Evolutionary conservation across 148 eudicot genomes (phyloP).

Genomic region (Persicaria tinctoria): DNA sequence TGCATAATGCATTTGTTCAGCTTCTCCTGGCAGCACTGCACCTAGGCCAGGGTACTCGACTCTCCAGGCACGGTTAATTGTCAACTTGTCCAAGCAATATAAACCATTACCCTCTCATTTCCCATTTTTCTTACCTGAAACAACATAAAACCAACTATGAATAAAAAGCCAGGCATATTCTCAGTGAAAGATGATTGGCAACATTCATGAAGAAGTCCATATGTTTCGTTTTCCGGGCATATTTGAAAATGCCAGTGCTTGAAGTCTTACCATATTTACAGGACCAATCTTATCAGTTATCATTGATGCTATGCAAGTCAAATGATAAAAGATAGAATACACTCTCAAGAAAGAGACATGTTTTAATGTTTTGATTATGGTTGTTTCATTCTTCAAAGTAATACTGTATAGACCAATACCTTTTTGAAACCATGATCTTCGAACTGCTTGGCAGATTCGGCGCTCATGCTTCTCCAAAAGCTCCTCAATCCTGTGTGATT

Average conservation of each 20-base stretch:
- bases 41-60: too few species aligned
- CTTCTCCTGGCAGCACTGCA: too few species aligned
- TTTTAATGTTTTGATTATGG: too few species aligned
- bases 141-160: not conserved
- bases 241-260: too few species aligned
- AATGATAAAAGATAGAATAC: too few species aligned
- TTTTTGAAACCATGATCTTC: conserved; percentile 88
- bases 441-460: conserved; percentile 80
- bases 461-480: conserved; percentile 87
- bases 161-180: not conserved
- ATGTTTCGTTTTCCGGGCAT: too few species aligned
- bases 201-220: too few species aligned
- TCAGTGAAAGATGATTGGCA: not conserved
- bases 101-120: not conserved
- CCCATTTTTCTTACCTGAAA: conserved; percentile 5
- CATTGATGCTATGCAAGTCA: not conserved
- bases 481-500: conserved; percentile 61
- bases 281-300: not conserved
- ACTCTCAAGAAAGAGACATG: too few species aligned
- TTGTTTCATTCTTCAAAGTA: not conserved
- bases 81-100: not conserved
- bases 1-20: too few species aligned
- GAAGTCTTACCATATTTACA: not conserved
- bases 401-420: conserved; percentile 27
- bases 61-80: too few species aligned